Percentiles rank a stretch among this genome's conserved stretches.
phyloP scores from a whole-genome alignment of 495 filamentous ascomycete genomes.

The Neurospora sublineolata region DNA sequence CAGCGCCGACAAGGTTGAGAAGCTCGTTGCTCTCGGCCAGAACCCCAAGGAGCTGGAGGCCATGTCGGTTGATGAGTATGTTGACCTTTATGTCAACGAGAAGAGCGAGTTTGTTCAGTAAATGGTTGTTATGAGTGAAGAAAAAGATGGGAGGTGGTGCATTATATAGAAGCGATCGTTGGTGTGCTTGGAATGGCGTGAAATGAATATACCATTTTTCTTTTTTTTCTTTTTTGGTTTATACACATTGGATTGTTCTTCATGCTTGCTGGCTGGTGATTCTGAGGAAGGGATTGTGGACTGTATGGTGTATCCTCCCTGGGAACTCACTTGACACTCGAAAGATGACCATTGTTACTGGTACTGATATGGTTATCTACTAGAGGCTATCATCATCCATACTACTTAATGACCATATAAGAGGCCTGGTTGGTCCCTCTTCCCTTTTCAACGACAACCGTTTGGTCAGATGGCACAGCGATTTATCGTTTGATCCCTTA shows the following conservation, averaged over 20 bases:
- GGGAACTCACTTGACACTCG: not conserved
- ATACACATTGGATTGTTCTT: not conserved
- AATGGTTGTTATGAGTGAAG: too few relatives aligned
- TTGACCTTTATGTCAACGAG: constrained; percentile 73
- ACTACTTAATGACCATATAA: too few relatives aligned
- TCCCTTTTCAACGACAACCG: too few relatives aligned
- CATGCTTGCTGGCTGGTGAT: not conserved
- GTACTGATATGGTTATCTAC: not conserved
- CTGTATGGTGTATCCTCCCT: not conserved
- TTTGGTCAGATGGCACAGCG: too few relatives aligned
- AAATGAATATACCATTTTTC: not conserved
- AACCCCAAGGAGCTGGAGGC: constrained; percentile 61
- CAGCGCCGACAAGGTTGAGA: constrained; percentile 56
- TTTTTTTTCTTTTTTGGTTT: not conserved
- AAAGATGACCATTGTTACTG: not conserved
- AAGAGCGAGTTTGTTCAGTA: constrained; percentile 41
- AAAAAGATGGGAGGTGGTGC: not conserved
- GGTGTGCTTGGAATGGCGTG: not conserved
- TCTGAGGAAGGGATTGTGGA: not conserved
- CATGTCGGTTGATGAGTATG: constrained; percentile 82
- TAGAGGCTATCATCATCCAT: too few relatives aligned
- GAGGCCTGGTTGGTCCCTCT: too few relatives aligned
- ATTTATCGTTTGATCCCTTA: too few relatives aligned
- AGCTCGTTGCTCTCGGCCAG: constrained; percentile 66
- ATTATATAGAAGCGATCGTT: not conserved